Evolutionary conservation across 2,329 filamentous ascomycete species (phyloP).

Genomic region (Penicillium thymicola): DNA sequence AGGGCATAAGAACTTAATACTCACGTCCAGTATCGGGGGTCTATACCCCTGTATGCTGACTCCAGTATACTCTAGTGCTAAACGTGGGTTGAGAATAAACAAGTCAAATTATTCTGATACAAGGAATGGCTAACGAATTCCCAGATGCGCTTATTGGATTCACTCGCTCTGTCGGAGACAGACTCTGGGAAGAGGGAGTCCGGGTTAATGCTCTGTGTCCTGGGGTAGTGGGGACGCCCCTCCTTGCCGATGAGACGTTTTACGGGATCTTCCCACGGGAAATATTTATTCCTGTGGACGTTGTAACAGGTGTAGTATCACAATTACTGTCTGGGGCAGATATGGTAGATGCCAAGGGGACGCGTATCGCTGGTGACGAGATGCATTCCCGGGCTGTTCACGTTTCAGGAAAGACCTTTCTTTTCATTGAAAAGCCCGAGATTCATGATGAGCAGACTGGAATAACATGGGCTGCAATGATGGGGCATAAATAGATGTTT

Average conservation of each 20-base stretch:
- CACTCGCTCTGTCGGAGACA: conserved; percentile 35
- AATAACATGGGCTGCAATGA: conserved; percentile 7
- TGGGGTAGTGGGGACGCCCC: conserved; percentile 35
- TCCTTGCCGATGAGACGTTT: conserved; percentile 35
- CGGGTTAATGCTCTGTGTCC: conserved; percentile 35
- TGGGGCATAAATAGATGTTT: neutral
- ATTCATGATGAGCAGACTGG: conserved; percentile 20
- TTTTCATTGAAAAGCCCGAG: conserved; percentile 22
- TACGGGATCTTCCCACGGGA: conserved; percentile 31
- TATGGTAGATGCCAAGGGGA: conserved; percentile 14
- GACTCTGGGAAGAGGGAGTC: conserved; percentile 36
- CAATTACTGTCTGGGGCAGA: conserved; percentile 4
- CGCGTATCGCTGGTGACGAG: conserved; percentile 13
- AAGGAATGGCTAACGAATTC: neutral
- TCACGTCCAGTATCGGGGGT: conserved; percentile 39
- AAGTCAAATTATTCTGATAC: too few relatives aligned
- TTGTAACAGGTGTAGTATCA: conserved; percentile 4
- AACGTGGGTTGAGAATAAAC: conserved; percentile 23
- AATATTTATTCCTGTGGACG: conserved; percentile 8
- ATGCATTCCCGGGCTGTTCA: conserved; percentile 26
- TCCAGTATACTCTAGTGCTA: conserved; percentile 39
- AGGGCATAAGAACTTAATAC: conserved; percentile 27
- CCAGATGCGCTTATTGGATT: conserved; percentile 37
- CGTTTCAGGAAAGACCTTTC: conserved; percentile 21
- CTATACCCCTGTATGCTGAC: conserved; percentile 34